phyloP scores from a whole-genome alignment of 2,329 filamentous ascomycete species.

The Alternaria gansuensis region DNA sequence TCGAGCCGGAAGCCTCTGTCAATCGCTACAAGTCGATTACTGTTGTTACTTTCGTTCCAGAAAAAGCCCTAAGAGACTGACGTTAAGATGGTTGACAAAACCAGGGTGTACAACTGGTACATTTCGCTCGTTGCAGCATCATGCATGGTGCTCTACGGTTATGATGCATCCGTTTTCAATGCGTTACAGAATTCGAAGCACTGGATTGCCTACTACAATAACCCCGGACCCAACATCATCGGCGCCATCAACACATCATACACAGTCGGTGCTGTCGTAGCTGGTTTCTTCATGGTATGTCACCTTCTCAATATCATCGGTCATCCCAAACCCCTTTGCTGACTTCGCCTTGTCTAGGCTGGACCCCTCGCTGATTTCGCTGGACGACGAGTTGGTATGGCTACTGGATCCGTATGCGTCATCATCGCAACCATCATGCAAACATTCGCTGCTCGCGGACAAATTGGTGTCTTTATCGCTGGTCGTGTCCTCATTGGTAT shows the following conservation, averaged over 20 bases:
- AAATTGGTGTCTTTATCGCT: constrained; percentile 72
- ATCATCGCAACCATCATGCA: constrained; percentile 75
- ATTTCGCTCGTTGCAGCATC: constrained; percentile 74
- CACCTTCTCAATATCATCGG: not conserved
- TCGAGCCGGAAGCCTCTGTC: constrained; percentile 18
- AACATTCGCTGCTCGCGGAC: constrained; percentile 66
- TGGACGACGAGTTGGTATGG: constrained; percentile 73
- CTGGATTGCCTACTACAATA: constrained; percentile 71
- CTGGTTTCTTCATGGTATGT: constrained; percentile 69
- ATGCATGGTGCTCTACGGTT: constrained; percentile 79
- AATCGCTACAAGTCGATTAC: not conserved
- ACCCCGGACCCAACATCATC: constrained; percentile 57
- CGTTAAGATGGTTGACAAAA: constrained; percentile 48
- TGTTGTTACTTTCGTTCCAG: constrained; percentile 1
- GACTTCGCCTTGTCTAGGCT: constrained; percentile 46
- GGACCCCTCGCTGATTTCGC: constrained; percentile 70
- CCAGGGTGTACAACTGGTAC: constrained; percentile 64
- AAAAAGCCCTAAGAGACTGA: constrained; percentile 8
- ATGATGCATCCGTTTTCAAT: constrained; percentile 78
- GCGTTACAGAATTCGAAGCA: constrained; percentile 73
- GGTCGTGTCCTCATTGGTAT: constrained; percentile 74
- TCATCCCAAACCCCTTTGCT: not conserved
- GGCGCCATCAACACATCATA: constrained; percentile 73
- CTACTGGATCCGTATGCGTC: constrained; percentile 68
- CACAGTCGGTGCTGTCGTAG: constrained; percentile 74